Percentiles rank a stretch among this genome's conserved stretches.
phyloP scores from a whole-genome alignment of 768 basidiomycete species.

The Psilocybe cyanescens region DNA sequence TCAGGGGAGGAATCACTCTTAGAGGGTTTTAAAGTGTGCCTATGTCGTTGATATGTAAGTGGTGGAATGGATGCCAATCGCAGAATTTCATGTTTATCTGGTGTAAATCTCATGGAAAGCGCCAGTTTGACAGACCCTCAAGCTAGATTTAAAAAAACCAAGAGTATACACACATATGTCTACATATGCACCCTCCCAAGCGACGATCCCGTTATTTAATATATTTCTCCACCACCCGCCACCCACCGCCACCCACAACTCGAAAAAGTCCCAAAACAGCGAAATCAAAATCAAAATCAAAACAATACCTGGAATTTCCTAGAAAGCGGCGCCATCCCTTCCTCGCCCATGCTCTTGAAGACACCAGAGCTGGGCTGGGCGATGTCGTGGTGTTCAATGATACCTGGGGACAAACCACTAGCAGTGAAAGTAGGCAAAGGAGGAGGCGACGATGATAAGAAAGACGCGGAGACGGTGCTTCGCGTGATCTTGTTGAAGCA shows the following conservation, averaged over 20 bases:
- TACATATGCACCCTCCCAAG: background rate
- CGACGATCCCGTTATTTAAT: background rate
- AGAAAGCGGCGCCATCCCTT: background rate
- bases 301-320: background rate
- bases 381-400: background rate
- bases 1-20: background rate
- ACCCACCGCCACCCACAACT: too few species aligned
- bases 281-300: background rate
- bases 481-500: background rate
- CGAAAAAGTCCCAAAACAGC: background rate
- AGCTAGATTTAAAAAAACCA: background rate
- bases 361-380: background rate
- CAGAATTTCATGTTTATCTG: too few species aligned
- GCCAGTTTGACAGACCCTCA: background rate
- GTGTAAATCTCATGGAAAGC: too few species aligned
- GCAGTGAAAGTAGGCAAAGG: background rate
- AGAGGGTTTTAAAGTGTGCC: background rate
- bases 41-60: too few species aligned
- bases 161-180: background rate
- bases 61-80: too few species aligned
- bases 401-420: background rate
- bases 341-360: background rate
- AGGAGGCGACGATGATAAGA: background rate
- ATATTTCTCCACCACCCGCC: background rate
- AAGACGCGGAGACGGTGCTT: background rate